Evolutionary conservation across 208 protist species (phyloP).

Genomic region (Jaenimonas drosophilae): DNA sequence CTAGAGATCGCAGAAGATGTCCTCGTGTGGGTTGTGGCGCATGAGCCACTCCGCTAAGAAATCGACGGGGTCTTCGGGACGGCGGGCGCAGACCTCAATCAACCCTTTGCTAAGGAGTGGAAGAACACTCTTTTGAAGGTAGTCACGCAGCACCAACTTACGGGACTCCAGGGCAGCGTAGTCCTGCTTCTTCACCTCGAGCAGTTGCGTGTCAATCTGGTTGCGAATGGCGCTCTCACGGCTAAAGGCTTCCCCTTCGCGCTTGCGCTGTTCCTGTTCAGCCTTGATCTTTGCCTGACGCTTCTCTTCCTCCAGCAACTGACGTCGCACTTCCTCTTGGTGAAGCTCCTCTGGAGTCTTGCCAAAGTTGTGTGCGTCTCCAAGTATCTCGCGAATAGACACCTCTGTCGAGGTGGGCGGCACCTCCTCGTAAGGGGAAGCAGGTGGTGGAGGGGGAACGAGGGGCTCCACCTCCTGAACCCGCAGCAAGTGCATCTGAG

Average conservation of each 20-base stretch:
- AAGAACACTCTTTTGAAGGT: conserved; percentile 89
- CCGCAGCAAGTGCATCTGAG: conserved; percentile 21
- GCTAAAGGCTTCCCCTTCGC: conserved; percentile 16
- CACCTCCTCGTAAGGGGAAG: conserved; percentile 32
- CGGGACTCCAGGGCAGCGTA: conserved; percentile 64
- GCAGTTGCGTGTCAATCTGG: conserved; percentile 14
- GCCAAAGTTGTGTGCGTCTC: conserved; percentile 85
- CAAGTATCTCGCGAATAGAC: conserved; percentile 46
- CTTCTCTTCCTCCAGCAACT: conserved; percentile 40
- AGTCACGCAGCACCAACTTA: conserved; percentile 75
- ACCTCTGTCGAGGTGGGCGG: conserved; percentile 25
- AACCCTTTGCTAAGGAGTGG: conserved; percentile 90
- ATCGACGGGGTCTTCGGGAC: conserved; percentile 92
- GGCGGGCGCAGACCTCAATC: conserved; percentile 83
- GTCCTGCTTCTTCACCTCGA: conserved; percentile 54
- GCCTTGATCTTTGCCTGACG: conserved; percentile 9
- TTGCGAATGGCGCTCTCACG: conserved; percentile 12
- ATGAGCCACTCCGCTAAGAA: conserved; percentile 91
- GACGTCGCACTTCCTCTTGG: conserved; percentile 51
- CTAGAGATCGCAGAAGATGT: conserved; percentile 70
- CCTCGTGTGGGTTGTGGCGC: conserved; percentile 84
- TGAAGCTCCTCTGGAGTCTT: conserved; percentile 69
- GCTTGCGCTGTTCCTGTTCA: conserved; percentile 21
- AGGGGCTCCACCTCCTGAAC: conserved; percentile 60
- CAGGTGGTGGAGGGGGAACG: conserved; percentile 48